Evolutionary conservation across 2,329 filamentous ascomycete species (phyloP).

Genomic region (Neospermospora avenae): DNA sequence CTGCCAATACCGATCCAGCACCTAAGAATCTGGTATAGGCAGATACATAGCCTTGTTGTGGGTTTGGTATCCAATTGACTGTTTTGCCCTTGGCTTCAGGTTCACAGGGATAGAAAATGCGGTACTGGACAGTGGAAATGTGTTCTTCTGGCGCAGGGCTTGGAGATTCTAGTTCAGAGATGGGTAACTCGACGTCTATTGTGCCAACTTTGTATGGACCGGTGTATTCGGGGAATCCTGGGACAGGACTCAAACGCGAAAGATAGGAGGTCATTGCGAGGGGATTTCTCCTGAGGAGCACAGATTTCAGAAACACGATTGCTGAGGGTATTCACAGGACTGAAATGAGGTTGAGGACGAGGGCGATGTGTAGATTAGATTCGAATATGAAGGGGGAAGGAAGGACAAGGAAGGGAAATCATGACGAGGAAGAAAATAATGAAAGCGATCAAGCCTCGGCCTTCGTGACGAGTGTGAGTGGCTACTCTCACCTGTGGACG

Average conservation of each 20-base stretch:
- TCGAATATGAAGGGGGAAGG: not conserved
- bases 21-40: constrained; percentile 77
- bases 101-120: constrained; percentile 75
- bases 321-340: not conserved
- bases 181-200: constrained; percentile 75
- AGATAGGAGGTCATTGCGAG: constrained; percentile 31
- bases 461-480: not conserved
- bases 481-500: not conserved
- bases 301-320: not conserved
- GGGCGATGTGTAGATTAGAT: not conserved
- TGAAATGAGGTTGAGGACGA: not conserved
- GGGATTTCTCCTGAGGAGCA: not conserved
- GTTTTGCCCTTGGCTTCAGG: constrained; percentile 43
- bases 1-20: constrained; percentile 54
- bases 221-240: constrained; percentile 70
- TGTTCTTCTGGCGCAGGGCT: constrained; percentile 50
- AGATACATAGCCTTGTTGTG: constrained; percentile 70
- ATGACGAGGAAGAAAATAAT: not conserved
- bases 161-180: constrained; percentile 54
- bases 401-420: not conserved
- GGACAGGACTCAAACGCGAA: constrained; percentile 63
- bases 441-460: not conserved
- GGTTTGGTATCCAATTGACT: constrained; percentile 74
- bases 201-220: constrained; percentile 78
- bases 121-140: constrained; percentile 73